Conservation (phyloP, 192 early-diverging fungal genomes). For the Gorgonomyces haynaldii region DNA sequence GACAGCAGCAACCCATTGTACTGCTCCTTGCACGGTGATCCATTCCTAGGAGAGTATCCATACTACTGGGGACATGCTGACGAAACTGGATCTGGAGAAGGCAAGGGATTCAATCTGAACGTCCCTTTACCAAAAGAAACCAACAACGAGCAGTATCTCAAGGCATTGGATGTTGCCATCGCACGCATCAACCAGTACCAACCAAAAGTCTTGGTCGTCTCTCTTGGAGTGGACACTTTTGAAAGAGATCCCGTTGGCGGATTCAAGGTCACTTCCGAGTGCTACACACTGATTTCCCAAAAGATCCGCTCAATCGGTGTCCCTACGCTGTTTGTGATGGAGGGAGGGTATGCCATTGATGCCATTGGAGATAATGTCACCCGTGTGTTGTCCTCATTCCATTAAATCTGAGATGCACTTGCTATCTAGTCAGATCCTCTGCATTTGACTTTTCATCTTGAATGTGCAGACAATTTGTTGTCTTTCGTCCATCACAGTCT, state of each 20-base stretch:
- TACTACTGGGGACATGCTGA: conserved; percentile 45
- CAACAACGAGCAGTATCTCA: conserved; percentile 45
- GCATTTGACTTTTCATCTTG: too few species aligned
- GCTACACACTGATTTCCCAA: conserved; percentile 15
- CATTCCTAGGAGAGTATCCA: conserved; percentile 53
- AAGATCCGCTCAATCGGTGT: conserved; percentile 5
- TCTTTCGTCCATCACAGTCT: too few species aligned
- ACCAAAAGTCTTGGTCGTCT: conserved; percentile 48
- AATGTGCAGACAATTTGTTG: too few species aligned
- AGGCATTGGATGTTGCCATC: conserved; percentile 27
- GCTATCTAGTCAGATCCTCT: too few species aligned
- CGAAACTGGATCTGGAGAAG: conserved; percentile 48
- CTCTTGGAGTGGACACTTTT: conserved; percentile 58
- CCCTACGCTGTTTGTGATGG: conserved; percentile 27
- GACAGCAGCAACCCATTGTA: conserved; percentile 45
- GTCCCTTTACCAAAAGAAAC: conserved; percentile 43
- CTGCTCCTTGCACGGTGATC: conserved; percentile 46
- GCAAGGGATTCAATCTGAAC: conserved; percentile 57
- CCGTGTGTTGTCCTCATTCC: too few species aligned
- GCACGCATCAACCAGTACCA: conserved; percentile 33
- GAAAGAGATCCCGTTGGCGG: conserved; percentile 23
- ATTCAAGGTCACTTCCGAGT: conserved; percentile 17
- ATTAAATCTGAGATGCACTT: too few species aligned
- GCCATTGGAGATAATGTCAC: conserved; percentile 6
- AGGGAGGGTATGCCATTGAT: conserved; percentile 14